A percentile compares a stretch with the other conserved stretches of the same genome.
phyloP scores from a whole-genome alignment of 202 grass and related monocot species.

The Schoenoplectus tabernaemontani region DNA sequence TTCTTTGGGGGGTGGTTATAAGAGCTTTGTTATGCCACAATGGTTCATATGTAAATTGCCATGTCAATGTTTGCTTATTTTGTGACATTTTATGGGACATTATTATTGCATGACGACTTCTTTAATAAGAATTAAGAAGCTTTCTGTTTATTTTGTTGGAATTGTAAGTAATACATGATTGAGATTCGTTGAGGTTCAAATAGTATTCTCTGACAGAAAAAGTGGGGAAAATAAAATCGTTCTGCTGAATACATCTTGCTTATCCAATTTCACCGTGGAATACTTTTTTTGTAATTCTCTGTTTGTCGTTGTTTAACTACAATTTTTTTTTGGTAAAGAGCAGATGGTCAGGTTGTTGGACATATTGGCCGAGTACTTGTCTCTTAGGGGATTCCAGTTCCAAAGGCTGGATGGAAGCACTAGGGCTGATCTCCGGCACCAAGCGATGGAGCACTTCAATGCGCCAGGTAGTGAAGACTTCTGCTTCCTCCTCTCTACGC shows the following conservation, averaged over 20 bases:
- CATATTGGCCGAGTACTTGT: conserved; percentile 94
- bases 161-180: not conserved
- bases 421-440: conserved; percentile 90
- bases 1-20: not conserved
- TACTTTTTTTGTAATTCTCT: not conserved
- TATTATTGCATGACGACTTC: not conserved
- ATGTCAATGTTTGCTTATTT: not conserved
- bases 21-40: not conserved
- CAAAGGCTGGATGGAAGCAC: conserved; percentile 99
- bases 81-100: not conserved
- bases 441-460: conserved; percentile 99
- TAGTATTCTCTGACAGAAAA: not conserved
- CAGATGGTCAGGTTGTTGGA: conserved; percentile 99
- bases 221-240: not conserved
- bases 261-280: not conserved
- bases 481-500: conserved; percentile 95
- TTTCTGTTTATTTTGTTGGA: not conserved
- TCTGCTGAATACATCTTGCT: not conserved
- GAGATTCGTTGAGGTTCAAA: not conserved
- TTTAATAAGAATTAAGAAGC: not conserved
- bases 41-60: not conserved
- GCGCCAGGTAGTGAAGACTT: conserved; percentile 98
- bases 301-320: conserved; percentile 5
- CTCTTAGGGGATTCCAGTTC: conserved; percentile 91
- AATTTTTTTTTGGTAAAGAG: conserved; percentile 7